These are phyloP conservation scores for Penicillium sp. DNA, from an alignment of 2,329 filamentous ascomycete species.

Conservation along the genomic window DNA sequence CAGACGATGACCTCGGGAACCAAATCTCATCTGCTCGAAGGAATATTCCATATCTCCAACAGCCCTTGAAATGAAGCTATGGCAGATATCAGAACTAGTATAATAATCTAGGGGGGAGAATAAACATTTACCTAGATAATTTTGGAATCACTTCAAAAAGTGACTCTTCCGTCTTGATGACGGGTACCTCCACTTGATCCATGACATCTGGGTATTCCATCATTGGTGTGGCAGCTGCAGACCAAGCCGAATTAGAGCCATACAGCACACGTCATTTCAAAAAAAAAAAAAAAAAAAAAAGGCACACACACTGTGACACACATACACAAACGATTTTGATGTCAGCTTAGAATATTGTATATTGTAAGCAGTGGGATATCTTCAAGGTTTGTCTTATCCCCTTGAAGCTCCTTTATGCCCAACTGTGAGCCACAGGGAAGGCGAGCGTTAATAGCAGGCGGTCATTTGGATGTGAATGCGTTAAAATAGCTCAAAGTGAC, in stretches of 20 bases:
- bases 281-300: no score
- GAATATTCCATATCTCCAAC: slow-evolving; percentile 47
- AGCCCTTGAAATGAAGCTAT: slow-evolving; percentile 44
- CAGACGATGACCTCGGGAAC: slow-evolving; percentile 41
- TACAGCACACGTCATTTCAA: not conserved
- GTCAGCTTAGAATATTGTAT: no score
- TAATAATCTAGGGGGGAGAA: not conserved
- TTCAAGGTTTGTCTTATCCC: not conserved
- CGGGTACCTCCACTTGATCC: slow-evolving; percentile 38
- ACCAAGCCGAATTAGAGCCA: not conserved
- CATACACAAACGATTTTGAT: no score
- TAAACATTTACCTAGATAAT: slow-evolving; percentile 38
- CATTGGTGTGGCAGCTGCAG: not conserved
- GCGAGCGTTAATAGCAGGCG: not conserved
- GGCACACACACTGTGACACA: no score
- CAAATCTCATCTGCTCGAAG: slow-evolving; percentile 50
- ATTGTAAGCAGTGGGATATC: no score
- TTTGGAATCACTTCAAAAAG: slow-evolving; percentile 47
- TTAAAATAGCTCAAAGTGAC: not conserved
- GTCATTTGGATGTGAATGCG: not conserved
- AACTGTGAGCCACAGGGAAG: not conserved
- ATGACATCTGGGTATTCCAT: slow-evolving; percentile 15
- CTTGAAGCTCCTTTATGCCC: not conserved
- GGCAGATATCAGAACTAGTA: not conserved
- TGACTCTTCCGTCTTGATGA: slow-evolving; percentile 45